Evolutionary conservation across 2,329 filamentous ascomycete species (phyloP), one percentile per base, ranked within the genome.

Genomic region (Cordyceps cateniannulata): DNA sequence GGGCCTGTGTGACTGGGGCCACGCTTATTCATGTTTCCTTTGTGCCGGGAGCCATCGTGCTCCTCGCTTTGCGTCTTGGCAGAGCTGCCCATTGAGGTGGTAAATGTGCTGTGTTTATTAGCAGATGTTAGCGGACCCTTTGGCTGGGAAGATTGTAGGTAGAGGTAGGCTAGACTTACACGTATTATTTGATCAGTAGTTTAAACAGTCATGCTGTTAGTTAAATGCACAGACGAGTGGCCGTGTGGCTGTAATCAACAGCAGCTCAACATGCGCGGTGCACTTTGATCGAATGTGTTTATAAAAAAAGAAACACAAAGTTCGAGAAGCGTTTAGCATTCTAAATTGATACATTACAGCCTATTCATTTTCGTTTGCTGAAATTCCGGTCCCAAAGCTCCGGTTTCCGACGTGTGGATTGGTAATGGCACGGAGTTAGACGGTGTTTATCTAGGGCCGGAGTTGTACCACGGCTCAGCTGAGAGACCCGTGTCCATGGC

Each of bases 1-100:
- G 57, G 57, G 10, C 57, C 48, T 32, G 57, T 7, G 10, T 59
- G 57, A 10, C 48, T 38, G 18, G 57, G 57, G 4, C 57, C 57
- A 14, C 27, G 47, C 18, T 38, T 45, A 7, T 18, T 24, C 57
- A 52, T 47, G 14, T 5, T 45, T 20, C 5, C 9, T 35, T 18
- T 20, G 3, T 25, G 24, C 6, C 14, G 18, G 14, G 2, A n/a
- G 16, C 22, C 22, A 25, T 42, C 2, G 14, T 42, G 35, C 2
- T 27, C 3, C 9, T 44, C 35, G 10, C 7, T 29, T 18, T 27
- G 24, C 1, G 38, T 18, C 22, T n/a, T 10, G 18, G 22, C 14
- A 22, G 18, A 27, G 24, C 38, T 9, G 51, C 24, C 18, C 22
- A 54, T 44, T n/a, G 12, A 54, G 35, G 32, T 42, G 5, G n/a